Conservation (phyloP, 2,329 filamentous ascomycete genomes). For the Verticillium zaregamsianum region DNA sequence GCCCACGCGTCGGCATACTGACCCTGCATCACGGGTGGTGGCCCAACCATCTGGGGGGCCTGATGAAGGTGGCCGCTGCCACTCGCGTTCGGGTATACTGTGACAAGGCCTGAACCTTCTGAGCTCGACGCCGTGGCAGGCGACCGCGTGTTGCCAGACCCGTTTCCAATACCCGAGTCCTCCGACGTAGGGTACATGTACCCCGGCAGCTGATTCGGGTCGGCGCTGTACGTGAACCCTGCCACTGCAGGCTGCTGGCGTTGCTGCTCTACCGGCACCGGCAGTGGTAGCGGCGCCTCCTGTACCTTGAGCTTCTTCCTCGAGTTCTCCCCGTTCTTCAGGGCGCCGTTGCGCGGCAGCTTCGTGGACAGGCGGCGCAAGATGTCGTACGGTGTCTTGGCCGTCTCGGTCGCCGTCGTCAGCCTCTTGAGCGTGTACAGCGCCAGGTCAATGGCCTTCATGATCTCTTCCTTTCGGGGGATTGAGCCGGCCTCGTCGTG, state of each 20-base stretch:
- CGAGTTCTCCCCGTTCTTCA: neutral
- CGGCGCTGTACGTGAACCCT: conserved; percentile 3
- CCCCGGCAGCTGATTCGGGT: neutral
- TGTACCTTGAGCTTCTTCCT: conserved; percentile 6
- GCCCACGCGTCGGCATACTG: conserved; percentile 3
- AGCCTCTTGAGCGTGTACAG: conserved; percentile 28
- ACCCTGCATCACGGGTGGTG: neutral
- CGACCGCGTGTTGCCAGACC: neutral
- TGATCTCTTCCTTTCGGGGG: conserved; percentile 33
- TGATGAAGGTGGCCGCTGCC: neutral
- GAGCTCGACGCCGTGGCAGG: neutral
- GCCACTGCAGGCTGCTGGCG: neutral
- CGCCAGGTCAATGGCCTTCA: conserved; percentile 32
- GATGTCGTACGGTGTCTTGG: conserved; percentile 26
- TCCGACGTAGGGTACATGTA: neutral
- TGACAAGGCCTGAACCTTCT: neutral
- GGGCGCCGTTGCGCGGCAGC: neutral
- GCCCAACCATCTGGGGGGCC: neutral
- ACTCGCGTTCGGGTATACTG: neutral
- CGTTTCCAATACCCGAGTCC: neutral
- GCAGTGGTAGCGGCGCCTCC: conserved; percentile 1
- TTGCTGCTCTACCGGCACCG: neutral
- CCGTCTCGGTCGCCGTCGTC: conserved; percentile 23
- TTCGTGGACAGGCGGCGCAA: conserved; percentile 10
- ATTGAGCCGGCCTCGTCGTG: conserved; percentile 40